Evolutionary conservation across 768 basidiomycete genomes (phyloP).

Genomic region (Rhizopogon vesiculosus): DNA sequence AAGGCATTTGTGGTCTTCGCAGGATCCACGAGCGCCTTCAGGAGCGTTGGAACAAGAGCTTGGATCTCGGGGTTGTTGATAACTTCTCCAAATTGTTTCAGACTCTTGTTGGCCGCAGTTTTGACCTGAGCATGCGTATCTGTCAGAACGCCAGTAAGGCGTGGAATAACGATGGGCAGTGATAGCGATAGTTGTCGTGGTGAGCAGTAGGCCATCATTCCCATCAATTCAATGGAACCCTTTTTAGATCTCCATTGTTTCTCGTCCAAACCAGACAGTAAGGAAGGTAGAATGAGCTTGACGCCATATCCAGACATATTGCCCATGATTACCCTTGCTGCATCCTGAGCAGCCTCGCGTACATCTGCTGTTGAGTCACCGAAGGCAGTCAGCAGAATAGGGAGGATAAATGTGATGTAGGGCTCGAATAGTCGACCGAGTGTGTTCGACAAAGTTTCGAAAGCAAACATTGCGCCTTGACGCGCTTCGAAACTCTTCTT

Average conservation of each 20-base stretch:
- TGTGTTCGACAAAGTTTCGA: conserved; percentile 84
- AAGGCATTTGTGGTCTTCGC: conserved; percentile 84
- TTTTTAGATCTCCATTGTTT: conserved; percentile 99
- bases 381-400: conserved; percentile 77
- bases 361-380: conserved; percentile 87
- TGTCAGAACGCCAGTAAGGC: conserved; percentile 90
- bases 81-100: conserved; percentile 98
- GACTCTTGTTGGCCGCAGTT: conserved; percentile 85
- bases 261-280: conserved; percentile 90
- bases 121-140: conserved; percentile 98
- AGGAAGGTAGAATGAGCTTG: conserved; percentile 87
- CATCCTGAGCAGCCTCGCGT: conserved; percentile 89
- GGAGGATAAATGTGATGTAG: conserved; percentile 81
- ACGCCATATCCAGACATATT: conserved; percentile 93
- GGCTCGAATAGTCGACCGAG: conserved; percentile 93
- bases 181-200: conserved; percentile 93
- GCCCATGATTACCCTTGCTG: conserved; percentile 91
- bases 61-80: conserved; percentile 98
- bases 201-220: conserved; percentile 99
- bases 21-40: conserved; percentile 95
- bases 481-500: conserved; percentile 84
- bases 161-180: conserved; percentile 93
- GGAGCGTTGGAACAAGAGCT: conserved; percentile 78
- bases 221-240: conserved; percentile 93
- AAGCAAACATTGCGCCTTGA: conserved; percentile 93